Evolutionary conservation across 2,329 filamentous ascomycete genomes (phyloP).

Genomic region (Fusarium phyllophilum): DNA sequence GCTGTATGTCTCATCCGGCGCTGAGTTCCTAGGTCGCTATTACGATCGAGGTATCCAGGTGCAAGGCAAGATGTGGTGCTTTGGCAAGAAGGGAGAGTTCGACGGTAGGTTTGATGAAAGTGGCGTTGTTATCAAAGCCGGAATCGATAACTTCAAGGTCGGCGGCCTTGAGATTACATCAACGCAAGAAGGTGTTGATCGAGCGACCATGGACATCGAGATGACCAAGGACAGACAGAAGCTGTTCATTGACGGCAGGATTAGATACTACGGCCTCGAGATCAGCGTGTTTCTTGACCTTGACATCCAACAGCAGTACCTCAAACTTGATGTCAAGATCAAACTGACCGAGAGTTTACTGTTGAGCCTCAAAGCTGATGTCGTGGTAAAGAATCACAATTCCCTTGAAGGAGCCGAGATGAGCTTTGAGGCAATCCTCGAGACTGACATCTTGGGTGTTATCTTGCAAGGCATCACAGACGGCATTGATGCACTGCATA

Average conservation of each 20-base stretch:
- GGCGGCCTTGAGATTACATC: not conserved
- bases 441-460: not conserved
- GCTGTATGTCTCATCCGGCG: not conserved
- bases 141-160: not conserved
- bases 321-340: not conserved
- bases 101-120: not conserved
- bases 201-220: not conserved
- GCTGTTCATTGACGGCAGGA: not conserved
- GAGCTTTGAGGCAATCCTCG: not conserved
- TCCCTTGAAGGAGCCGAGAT: not conserved
- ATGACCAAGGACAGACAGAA: not conserved
- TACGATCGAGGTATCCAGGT: not conserved
- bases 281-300: not conserved
- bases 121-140: not conserved
- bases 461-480: not conserved
- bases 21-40: not conserved
- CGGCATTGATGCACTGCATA: not conserved
- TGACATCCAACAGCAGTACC: not conserved
- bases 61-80: not conserved
- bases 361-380: not conserved
- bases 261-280: not conserved
- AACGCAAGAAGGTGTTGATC: not conserved
- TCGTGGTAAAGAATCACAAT: not conserved
- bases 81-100: not conserved
- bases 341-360: not conserved